Conservation (phyloP, 345 rosid species). For the Gossypium ekmanianum region DNA sequence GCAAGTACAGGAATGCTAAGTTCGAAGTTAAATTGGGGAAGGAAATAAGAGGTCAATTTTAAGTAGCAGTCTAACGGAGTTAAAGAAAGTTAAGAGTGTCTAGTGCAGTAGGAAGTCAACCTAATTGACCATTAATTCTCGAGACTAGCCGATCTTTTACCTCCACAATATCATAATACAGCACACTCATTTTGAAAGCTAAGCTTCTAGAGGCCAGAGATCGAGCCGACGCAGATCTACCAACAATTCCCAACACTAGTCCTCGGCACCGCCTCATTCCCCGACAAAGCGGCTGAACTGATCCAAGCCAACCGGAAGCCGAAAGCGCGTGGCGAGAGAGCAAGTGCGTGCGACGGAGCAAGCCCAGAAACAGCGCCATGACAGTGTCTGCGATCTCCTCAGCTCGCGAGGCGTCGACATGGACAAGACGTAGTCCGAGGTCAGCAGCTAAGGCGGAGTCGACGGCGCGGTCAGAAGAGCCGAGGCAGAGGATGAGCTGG, state of each 20-base stretch:
- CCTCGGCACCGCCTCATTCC: conserved; percentile 99
- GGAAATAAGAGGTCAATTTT: background rate
- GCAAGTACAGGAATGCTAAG: too few relatives aligned
- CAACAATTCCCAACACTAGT: conserved; percentile 85
- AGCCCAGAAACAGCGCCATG: conserved; percentile 93
- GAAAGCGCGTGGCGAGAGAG: conserved; percentile 83
- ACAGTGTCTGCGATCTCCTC: conserved; percentile 98
- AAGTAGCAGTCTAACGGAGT: background rate
- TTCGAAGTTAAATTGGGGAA: background rate
- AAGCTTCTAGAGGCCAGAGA: conserved; percentile 79
- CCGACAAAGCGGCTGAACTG: conserved; percentile 86
- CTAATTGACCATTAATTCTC: too few relatives aligned
- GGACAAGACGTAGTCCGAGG: conserved; percentile 86
- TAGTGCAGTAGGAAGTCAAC: too few relatives aligned
- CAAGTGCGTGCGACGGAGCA: conserved; percentile 87
- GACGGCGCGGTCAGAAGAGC: conserved; percentile 86
- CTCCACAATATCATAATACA: conserved; percentile 83
- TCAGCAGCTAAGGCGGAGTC: conserved; percentile 92
- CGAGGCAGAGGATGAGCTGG: conserved; percentile 94
- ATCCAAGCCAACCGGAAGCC: conserved; percentile 93
- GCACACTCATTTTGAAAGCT: conserved; percentile 95
- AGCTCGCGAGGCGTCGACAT: conserved; percentile 84
- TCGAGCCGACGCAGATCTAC: conserved; percentile 86
- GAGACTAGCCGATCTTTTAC: conserved; percentile 28
- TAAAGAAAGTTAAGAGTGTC: too few relatives aligned